Evolutionary conservation across 495 filamentous ascomycete species (phyloP), one percentile per base, ranked within the genome.

Genomic region (Tuber calosporum): DNA sequence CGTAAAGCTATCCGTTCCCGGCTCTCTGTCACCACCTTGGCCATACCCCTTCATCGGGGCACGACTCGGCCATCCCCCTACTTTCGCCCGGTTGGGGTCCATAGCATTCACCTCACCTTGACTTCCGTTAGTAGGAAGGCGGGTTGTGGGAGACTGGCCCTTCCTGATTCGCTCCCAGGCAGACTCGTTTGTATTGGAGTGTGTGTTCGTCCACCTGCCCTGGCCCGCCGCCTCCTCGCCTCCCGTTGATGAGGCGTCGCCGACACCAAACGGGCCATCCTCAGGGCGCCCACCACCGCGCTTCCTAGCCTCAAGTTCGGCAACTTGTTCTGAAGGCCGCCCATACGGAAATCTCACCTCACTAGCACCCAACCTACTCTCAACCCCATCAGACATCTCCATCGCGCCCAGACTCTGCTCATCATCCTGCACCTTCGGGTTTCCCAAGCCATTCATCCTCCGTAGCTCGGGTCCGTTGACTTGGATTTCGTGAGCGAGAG

Each of bases 1-100:
- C 37, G 82, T 73, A 73, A 86, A 87, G 58, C 81, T 82, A 69
- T 87, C 85, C 80, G 58, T 75, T 66, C 73, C 74, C 26, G 72
- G 73, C 72, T 80, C 74, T 5, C 37, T 48, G 2, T 9, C 30
- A 17, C 8, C n/a, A 15, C 22, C 1, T 36, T 66, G 6, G 17
- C 11, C 70, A 30, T 72, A 69, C 42, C 72, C 72, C 26, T 38
- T 68, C 67, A 41, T 71, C 26, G 40, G 67, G 69, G 38, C 39
- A 11, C 74, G 43, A 11, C 26, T 37, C 45, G 66, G 66, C 75
- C 73, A 86, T 43, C 80, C 82, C 68, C 86, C 84, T 79, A 9
- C 42, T 39, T 53, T 72, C 45, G 40, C 42, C 67, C 48, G 20
- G 17, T 68, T 41, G 4, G 53, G 43, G n/a, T 6, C 17, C 30